Evolutionary conservation across 805 yeast species (phyloP).

Genomic region (Yamadazyma insecticola): DNA sequence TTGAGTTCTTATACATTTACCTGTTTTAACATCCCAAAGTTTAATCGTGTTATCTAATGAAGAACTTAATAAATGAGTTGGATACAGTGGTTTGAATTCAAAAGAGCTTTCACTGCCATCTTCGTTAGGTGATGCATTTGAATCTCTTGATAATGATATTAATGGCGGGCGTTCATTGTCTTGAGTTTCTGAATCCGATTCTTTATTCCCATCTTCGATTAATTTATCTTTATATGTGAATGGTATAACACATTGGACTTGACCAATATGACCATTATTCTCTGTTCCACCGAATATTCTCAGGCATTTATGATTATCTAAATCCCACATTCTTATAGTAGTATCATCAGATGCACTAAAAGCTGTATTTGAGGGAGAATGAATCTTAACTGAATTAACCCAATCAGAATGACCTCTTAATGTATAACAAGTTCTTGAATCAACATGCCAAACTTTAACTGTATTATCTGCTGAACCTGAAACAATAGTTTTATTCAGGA

Average conservation of each 20-base stretch:
- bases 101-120: conserved; percentile 14
- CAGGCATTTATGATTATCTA: conserved; percentile 72
- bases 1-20: conserved; percentile 87
- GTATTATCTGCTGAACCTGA: conserved; percentile 92
- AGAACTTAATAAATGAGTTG: conserved; percentile 81
- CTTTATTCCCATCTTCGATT: conserved; percentile 39
- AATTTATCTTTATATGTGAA: conserved; percentile 63
- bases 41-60: conserved; percentile 91
- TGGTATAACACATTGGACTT: conserved; percentile 89
- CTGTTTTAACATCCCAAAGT: conserved; percentile 84
- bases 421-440: conserved; percentile 86
- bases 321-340: conserved; percentile 93
- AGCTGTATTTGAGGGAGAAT: conserved; percentile 69
- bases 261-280: conserved; percentile 85
- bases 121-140: conserved; percentile 6
- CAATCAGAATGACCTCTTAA: conserved; percentile 90
- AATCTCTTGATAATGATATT: conserved; percentile 1
- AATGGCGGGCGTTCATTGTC: conserved; percentile 5
- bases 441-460: conserved; percentile 95
- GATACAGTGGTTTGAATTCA: too few species aligned
- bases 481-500: conserved; percentile 73
- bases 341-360: conserved; percentile 90
- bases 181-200: conserved; percentile 24
- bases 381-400: conserved; percentile 87
- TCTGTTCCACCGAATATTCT: conserved; percentile 73